Evolutionary conservation across 148 eudicot species (phyloP), one percentile per base, ranked within the genome.

Genomic region (Rhododendron mucronatum): DNA sequence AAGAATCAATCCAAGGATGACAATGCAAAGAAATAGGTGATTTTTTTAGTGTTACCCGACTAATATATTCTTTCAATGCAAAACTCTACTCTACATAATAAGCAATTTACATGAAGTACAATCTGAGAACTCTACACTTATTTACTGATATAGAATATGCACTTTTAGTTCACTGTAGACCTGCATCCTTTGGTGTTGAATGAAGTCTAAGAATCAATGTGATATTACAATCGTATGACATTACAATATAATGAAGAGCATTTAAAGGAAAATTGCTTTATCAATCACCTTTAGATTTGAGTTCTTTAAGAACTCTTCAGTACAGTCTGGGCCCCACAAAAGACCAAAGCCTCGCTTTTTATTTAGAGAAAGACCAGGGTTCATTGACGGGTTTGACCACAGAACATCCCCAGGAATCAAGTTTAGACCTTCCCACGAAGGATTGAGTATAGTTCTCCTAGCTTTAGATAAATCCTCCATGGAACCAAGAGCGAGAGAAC

Each of bases 311-410:
- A 97, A 97, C 16, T 88, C 91, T 78, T 97, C 98, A 2, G 99
- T 97, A 87, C 96, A 95, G 89, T 97, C 98, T 28, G 99, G 99
- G 83, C 99, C 99, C 97, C 95, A 97, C 83, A 97, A 88, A 35
- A 97, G 95, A 81, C 99, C 99, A 80, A 95, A 95, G 86, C 99
- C 98, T 86, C 98, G 88, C 86, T 95, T 97, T 82, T 83, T 90
- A 86, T 97, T 95, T 75, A 95, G 99, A 67, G 99, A 91, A 87
- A 97, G 96, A 82, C 99, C 99, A 45, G 95, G 95, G 30, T 12
- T 92, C 91, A 89, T 92, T 48, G 96, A 95, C 37, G 99, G 99
- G 85, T 97, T 96, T 35, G 99, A 97, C 99, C 99, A 97, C 71
- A 97, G 86, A 11, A 97, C 95, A 91, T 97, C 99, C 77, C 98